These are phyloP conservation scores for Cryptomeria japonica DNA, from an alignment of 75 land plant genomes.

Conservation along the genomic window DNA sequence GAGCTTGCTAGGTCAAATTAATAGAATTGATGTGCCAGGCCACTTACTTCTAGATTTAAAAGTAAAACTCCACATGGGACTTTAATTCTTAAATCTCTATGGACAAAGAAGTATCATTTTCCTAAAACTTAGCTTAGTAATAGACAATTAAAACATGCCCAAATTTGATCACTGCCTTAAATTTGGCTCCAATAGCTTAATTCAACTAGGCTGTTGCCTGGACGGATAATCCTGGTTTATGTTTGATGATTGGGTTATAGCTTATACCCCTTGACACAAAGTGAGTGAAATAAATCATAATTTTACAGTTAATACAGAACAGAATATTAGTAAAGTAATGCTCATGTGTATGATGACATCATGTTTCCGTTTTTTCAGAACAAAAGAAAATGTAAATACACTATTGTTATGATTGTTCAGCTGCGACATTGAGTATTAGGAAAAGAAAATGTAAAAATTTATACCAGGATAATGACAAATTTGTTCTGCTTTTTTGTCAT, in stretches of 20 bases:
- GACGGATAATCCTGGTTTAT: neutral
- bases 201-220: neutral
- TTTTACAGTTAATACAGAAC: neutral
- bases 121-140: neutral
- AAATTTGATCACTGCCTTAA: no score
- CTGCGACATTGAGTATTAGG: neutral
- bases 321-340: neutral
- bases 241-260: neutral
- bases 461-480: neutral
- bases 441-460: neutral
- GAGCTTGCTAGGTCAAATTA: neutral
- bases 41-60: neutral
- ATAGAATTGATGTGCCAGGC: neutral
- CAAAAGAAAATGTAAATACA: neutral
- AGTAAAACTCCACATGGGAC: neutral
- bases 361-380: neutral
- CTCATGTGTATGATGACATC: neutral
- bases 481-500: no score
- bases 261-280: neutral
- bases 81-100: neutral
- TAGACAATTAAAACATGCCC: no score
- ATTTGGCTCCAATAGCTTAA: neutral
- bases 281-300: no score
- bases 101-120: neutral
- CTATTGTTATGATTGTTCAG: neutral